phyloP scores from a whole-genome alignment of 805 yeast genomes.

The Lachancea meyersii region DNA sequence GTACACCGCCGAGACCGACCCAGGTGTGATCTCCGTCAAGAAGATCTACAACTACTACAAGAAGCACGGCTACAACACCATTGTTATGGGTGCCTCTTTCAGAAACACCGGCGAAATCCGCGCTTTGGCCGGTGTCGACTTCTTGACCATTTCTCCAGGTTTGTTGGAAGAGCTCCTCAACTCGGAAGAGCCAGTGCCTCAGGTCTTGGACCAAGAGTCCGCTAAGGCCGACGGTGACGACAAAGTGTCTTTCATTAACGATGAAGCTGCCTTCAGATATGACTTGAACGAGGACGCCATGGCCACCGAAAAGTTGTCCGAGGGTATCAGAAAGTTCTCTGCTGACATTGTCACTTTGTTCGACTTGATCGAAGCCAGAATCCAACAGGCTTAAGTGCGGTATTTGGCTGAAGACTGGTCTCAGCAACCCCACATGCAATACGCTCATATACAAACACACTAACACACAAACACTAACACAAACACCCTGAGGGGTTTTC shows the following conservation, averaged over 20 bases:
- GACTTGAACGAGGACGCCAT: constrained; percentile 90
- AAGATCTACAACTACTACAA: constrained; percentile 94
- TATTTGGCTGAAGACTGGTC: not conserved
- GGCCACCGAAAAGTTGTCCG: constrained; percentile 96
- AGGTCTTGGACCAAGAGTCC: constrained; percentile 62
- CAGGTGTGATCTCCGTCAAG: constrained; percentile 92
- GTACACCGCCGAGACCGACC: constrained; percentile 72
- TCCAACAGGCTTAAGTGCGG: constrained; percentile 34
- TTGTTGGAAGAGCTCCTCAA: constrained; percentile 81
- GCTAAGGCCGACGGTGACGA: constrained; percentile 48
- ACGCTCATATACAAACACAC: not conserved
- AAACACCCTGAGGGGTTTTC: not conserved
- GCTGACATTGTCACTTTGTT: constrained; percentile 83
- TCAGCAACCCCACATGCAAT: not conserved
- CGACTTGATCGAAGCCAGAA: constrained; percentile 55
- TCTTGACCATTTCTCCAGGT: constrained; percentile 89
- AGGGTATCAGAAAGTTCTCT: constrained; percentile 96
- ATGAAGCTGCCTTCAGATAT: constrained; percentile 88
- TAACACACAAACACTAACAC: not conserved
- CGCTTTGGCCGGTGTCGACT: constrained; percentile 96
- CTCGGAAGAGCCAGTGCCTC: constrained; percentile 75
- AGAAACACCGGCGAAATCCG: constrained; percentile 94
- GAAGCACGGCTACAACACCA: constrained; percentile 92
- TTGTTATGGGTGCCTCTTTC: constrained; percentile 99
- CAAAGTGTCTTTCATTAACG: constrained; percentile 75